These are phyloP conservation scores for Nothopassalora personata DNA, from an alignment of 2,329 filamentous ascomycete genomes.

Conservation along the genomic window DNA sequence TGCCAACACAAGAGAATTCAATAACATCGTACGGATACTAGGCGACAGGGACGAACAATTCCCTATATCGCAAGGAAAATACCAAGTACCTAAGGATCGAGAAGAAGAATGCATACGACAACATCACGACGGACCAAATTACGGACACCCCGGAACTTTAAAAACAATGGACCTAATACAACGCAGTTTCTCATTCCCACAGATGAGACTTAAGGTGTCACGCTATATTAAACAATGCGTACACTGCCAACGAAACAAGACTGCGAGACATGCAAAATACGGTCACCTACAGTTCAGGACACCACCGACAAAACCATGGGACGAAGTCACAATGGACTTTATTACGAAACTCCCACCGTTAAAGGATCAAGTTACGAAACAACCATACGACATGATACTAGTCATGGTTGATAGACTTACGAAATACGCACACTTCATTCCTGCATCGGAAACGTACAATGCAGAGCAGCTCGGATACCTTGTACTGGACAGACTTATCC, in stretches of 20 bases:
- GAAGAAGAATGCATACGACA: conserved; percentile 12
- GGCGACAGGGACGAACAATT: conserved; percentile 9
- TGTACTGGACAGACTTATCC: conserved; percentile 17
- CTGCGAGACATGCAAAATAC: no score
- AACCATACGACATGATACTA: conserved; percentile 14
- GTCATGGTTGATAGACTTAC: conserved; percentile 20
- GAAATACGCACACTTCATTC: conserved; percentile 5
- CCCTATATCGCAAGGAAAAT: background rate
- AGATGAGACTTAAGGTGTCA: no score
- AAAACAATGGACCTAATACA: no score
- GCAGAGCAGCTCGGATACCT: conserved; percentile 16
- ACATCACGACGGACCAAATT: conserved; percentile 10
- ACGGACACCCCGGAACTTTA: no score
- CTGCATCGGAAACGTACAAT: conserved; percentile 11
- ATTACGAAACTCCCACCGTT: conserved; percentile 16
- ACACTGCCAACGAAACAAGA: no score
- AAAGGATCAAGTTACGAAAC: background rate
- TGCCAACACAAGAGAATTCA: conserved; percentile 4
- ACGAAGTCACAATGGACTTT: no score
- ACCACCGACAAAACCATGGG: no score
- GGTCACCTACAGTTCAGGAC: no score
- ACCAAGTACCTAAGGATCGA: conserved; percentile 4
- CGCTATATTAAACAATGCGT: no score
- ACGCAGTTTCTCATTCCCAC: no score
- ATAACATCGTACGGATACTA: conserved; percentile 5